Conservation (phyloP, 371 early-diverging fungal species). For the Amoeboaphelidium protococcarum region DNA sequence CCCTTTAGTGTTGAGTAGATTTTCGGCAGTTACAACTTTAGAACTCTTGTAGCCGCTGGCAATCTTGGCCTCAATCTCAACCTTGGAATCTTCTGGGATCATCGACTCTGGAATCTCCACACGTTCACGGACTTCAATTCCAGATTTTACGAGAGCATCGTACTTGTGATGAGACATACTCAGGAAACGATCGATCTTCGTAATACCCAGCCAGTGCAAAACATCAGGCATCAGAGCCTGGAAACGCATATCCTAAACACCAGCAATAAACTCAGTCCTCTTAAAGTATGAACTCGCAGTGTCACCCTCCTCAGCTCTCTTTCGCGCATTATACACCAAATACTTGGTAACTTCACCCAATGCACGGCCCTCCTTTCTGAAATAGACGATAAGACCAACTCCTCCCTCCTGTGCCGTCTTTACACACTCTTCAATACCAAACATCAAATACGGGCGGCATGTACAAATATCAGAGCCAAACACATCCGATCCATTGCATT, state of each 20-base stretch:
- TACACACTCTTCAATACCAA: conserved; percentile 70
- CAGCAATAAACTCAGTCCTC: conserved; percentile 76
- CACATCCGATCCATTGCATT: conserved; percentile 80
- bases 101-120: conserved; percentile 66
- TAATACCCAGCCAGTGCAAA: conserved; percentile 82
- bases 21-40: neutral
- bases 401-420: conserved; percentile 76
- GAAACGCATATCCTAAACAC: conserved; percentile 92
- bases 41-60: conserved; percentile 53
- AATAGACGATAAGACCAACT: conserved; percentile 77
- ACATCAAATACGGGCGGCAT: conserved; percentile 78
- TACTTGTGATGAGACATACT: conserved; percentile 37
- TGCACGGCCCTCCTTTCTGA: conserved; percentile 68
- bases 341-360: conserved; percentile 90
- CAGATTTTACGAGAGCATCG: conserved; percentile 70
- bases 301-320: conserved; percentile 65
- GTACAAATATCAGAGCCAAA: conserved; percentile 82
- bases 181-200: conserved; percentile 80
- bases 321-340: conserved; percentile 50
- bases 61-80: conserved; percentile 89
- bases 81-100: conserved; percentile 16
- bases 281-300: conserved; percentile 68
- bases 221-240: conserved; percentile 93
- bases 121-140: conserved; percentile 69
- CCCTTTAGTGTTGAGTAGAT: neutral